These are phyloP conservation scores for Penicillium egyptiacum DNA, from an alignment of 495 filamentous ascomycete genomes.

Conservation along the genomic window DNA sequence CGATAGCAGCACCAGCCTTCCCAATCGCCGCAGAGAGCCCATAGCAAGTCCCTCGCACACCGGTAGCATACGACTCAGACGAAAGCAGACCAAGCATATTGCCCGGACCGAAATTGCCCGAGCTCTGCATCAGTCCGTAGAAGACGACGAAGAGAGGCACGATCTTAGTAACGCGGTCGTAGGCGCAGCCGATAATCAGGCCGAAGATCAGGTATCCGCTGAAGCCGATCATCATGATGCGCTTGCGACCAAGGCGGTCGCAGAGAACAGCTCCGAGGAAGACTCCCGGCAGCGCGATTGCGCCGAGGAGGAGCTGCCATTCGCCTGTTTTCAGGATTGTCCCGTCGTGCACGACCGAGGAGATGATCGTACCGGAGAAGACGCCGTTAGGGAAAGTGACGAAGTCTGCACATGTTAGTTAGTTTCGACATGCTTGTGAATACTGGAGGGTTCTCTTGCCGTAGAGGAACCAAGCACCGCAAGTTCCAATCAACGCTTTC, in stretches of 20 bases:
- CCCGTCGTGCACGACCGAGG: constrained; percentile 38
- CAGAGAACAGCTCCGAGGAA: constrained; percentile 51
- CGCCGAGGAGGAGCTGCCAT: constrained; percentile 52
- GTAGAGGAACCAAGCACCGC: constrained; percentile 54
- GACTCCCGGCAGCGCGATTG: constrained; percentile 49
- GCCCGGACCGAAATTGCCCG: constrained; percentile 53
- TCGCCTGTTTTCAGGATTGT: constrained; percentile 42
- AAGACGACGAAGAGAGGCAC: constrained; percentile 54
- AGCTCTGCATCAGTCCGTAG: constrained; percentile 54
- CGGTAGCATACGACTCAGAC: constrained; percentile 52
- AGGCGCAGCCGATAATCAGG: constrained; percentile 51
- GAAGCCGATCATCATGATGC: constrained; percentile 57
- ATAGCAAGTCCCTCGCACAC: constrained; percentile 52
- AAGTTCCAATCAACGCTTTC: constrained; percentile 49
- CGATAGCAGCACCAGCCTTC: constrained; percentile 53
- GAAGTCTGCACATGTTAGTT: constrained; percentile 25
- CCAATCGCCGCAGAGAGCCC: constrained; percentile 54
- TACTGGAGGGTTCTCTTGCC: constrained; percentile 23
- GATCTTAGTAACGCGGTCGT: constrained; percentile 49
- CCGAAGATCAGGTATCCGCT: constrained; percentile 53
- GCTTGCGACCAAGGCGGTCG: constrained; percentile 47
- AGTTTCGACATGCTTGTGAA: neutral
- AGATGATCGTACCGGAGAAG: constrained; percentile 51
- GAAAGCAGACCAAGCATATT: constrained; percentile 53
- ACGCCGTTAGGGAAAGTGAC: constrained; percentile 51